These are phyloP conservation scores for Fusarium poae DNA, from an alignment of 2,329 filamentous ascomycete genomes.

Conservation along the genomic window DNA sequence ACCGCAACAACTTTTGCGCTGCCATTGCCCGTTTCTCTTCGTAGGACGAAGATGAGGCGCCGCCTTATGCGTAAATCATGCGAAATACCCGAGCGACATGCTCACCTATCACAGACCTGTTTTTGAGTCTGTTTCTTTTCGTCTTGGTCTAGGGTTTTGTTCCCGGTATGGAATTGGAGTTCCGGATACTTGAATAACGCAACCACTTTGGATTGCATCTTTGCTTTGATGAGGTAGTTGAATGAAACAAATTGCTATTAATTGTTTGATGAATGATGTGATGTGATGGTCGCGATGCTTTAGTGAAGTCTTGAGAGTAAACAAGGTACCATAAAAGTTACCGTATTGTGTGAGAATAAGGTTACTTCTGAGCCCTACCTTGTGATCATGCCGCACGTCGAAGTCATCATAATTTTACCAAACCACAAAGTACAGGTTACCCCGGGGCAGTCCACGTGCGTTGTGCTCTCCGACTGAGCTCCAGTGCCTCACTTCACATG, in stretches of 20 bases:
- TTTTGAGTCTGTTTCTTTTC: conserved; percentile 39
- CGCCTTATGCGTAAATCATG: conserved; percentile 15
- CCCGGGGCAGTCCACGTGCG: neutral
- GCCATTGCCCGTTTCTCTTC: conserved; percentile 62
- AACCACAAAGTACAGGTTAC: too few relatives aligned
- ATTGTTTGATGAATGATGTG: neutral
- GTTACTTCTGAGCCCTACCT: too few relatives aligned
- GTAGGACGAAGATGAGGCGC: conserved; percentile 25
- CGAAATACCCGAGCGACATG: conserved; percentile 20
- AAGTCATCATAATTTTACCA: too few relatives aligned
- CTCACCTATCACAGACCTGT: conserved; percentile 17
- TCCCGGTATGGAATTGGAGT: conserved; percentile 36
- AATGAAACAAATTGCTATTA: conserved; percentile 34
- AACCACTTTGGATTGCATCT: conserved; percentile 21
- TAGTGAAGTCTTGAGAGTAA: neutral
- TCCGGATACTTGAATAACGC: conserved; percentile 39
- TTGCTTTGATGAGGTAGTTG: conserved; percentile 25
- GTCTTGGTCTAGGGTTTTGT: conserved; percentile 32
- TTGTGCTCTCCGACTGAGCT: neutral
- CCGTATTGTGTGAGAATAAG: too few relatives aligned
- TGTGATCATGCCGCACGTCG: too few relatives aligned
- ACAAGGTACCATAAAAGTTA: too few relatives aligned
- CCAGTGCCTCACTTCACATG: neutral
- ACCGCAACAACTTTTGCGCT: conserved; percentile 75
- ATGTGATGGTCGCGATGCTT: neutral